These are phyloP conservation scores for Suillus placidus DNA, from an alignment of 768 basidiomycete species.

Conservation along the genomic window DNA sequence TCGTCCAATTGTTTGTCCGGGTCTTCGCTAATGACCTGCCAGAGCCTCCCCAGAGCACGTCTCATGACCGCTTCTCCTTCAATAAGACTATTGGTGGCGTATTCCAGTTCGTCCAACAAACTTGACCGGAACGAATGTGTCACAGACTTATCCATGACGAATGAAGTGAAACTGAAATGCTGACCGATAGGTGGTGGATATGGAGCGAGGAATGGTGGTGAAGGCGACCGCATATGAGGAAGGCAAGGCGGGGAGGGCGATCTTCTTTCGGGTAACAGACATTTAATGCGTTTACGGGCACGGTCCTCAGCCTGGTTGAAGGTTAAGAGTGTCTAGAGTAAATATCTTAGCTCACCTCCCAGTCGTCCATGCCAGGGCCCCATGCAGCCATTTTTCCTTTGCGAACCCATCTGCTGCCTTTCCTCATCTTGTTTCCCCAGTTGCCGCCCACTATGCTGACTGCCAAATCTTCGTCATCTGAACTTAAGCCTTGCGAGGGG, in stretches of 20 bases:
- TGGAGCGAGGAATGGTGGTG: conserved; percentile 77
- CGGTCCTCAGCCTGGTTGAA: conserved; percentile 71
- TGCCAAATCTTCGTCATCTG: conserved; percentile 59
- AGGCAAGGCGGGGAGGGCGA: conserved; percentile 74
- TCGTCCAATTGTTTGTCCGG: conserved; percentile 42
- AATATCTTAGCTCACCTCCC: conserved; percentile 59
- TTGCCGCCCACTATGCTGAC: conserved; percentile 63
- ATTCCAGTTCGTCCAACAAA: conserved; percentile 76
- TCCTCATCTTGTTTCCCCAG: conserved; percentile 80
- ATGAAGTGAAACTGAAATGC: conserved; percentile 79
- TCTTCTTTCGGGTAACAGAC: conserved; percentile 63
- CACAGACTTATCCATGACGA: conserved; percentile 83
- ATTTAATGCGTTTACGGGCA: conserved; percentile 77
- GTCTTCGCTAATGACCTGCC: conserved; percentile 81
- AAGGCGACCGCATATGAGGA: conserved; percentile 76
- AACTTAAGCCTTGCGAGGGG: conserved; percentile 73
- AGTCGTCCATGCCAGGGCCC: conserved; percentile 84
- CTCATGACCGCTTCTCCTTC: conserved; percentile 79
- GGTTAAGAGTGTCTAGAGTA: conserved; percentile 16
- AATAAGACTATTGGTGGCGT: conserved; percentile 81
- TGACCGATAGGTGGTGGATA: conserved; percentile 69
- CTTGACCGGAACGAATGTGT: conserved; percentile 83
- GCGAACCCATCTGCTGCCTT: conserved; percentile 81
- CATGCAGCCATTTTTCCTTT: conserved; percentile 81
- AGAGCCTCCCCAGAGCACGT: conserved; percentile 75